A percentile compares a stretch with the other conserved stretches of the same genome.
Conservation (phyloP, 495 filamentous ascomycete species). For the Neurospora tetraspora region DNA sequence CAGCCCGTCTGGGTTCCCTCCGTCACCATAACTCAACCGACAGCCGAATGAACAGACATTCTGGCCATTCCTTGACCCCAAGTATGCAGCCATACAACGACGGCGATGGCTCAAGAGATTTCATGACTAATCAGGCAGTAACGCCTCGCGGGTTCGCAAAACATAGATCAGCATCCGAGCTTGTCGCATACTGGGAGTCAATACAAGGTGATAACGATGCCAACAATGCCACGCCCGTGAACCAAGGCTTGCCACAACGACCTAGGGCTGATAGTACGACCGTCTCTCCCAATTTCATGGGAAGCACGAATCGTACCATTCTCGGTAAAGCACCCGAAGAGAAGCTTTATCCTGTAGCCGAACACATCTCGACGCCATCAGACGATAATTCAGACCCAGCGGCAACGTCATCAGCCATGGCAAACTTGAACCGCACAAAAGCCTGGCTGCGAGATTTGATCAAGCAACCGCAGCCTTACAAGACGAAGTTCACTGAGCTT, state of each 20-base stretch:
- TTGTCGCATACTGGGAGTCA: slow-evolving; percentile 16
- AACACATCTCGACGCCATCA: neutral
- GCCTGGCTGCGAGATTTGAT: slow-evolving; percentile 17
- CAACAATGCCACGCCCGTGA: neutral
- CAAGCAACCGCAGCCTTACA: slow-evolving; percentile 11
- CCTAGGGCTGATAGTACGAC: neutral
- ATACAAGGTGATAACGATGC: neutral
- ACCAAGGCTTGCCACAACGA: neutral
- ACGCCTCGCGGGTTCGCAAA: slow-evolving; percentile 1
- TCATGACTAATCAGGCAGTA: neutral
- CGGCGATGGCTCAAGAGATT: neutral
- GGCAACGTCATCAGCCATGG: slow-evolving; percentile 2
- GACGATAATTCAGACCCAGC: neutral
- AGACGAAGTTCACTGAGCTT: slow-evolving; percentile 9
- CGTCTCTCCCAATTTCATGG: neutral
- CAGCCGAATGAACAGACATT: neutral
- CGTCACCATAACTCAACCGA: neutral
- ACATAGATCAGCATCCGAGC: slow-evolving; percentile 9
- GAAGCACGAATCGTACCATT: neutral
- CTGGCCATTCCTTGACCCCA: neutral
- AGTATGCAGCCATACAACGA: slow-evolving; percentile 3
- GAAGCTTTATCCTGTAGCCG: neutral
- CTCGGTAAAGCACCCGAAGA: neutral
- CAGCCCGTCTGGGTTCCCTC: neutral
- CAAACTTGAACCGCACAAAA: slow-evolving; percentile 7